Conservation (phyloP, 2,329 filamentous ascomycete genomes). For the Cercospora sp. region DNA sequence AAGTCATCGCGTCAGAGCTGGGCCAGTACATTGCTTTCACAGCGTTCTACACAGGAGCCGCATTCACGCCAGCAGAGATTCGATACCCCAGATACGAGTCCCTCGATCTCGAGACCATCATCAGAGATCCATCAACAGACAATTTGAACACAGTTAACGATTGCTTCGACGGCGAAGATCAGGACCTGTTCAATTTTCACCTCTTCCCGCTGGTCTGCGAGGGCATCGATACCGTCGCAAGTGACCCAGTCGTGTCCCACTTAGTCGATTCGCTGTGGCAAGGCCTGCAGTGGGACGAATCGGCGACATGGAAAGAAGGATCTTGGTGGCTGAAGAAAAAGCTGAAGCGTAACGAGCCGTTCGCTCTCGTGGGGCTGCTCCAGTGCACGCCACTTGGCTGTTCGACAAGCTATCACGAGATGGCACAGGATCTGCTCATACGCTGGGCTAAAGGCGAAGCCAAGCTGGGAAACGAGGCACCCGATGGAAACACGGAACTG, state of each 20-base stretch:
- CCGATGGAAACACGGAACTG: background rate
- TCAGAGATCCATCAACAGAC: too few species aligned
- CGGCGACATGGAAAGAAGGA: background rate
- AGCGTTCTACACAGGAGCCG: too few species aligned
- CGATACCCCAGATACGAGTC: too few species aligned
- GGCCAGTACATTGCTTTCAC: too few species aligned
- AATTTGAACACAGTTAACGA: too few species aligned
- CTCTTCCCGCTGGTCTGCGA: background rate
- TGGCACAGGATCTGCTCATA: background rate
- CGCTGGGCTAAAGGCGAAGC: background rate
- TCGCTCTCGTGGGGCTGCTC: background rate
- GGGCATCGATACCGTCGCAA: background rate
- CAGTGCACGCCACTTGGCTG: background rate
- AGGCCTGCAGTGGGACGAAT: background rate
- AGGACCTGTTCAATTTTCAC: background rate
- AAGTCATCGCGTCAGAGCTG: too few species aligned
- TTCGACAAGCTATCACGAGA: background rate
- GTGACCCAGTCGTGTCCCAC: background rate
- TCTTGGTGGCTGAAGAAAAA: background rate
- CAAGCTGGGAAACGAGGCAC: background rate
- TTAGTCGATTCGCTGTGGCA: background rate
- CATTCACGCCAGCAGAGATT: too few species aligned
- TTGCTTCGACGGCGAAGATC: background rate
- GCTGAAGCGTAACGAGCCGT: background rate
- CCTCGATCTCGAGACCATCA: too few species aligned